Conservation (phyloP, 1,284 basidiomycete genomes). For the Ustilago cynodontis region DNA sequence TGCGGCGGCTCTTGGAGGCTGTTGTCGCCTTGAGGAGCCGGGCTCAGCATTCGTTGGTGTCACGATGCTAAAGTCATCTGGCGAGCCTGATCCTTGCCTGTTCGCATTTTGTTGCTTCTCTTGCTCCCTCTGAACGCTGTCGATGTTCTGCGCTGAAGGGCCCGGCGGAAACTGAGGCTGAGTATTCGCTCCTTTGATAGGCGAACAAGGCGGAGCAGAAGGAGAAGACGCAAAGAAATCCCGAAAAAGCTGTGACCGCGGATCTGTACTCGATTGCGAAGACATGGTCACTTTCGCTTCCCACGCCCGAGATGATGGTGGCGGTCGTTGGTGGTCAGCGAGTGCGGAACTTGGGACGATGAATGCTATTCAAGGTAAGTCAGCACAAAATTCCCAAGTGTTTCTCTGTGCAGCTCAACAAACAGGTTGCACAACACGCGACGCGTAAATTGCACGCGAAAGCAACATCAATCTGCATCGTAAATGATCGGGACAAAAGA, state of each 20-base stretch:
- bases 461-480: not conserved
- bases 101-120: not conserved
- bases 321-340: not conserved
- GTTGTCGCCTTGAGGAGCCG: constrained; percentile 23
- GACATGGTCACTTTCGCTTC: constrained; percentile 17
- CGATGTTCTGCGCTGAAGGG: not conserved
- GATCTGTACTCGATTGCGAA: constrained; percentile 35
- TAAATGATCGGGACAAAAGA: not conserved
- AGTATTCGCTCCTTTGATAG: constrained; percentile 3
- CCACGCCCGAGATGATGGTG: not conserved
- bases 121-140: not conserved
- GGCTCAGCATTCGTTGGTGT: constrained; percentile 10
- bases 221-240: constrained; percentile 54
- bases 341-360: not conserved
- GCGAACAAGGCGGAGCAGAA: constrained; percentile 37
- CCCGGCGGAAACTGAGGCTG: not conserved
- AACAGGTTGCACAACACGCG: constrained; percentile 9
- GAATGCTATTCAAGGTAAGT: too few species aligned
- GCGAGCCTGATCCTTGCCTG: not conserved
- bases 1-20: constrained; percentile 32
- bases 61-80: constrained; percentile 24
- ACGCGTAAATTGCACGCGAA: constrained; percentile 23
- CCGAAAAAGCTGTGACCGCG: constrained; percentile 34
- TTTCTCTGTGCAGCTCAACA: too few species aligned
- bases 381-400: too few species aligned